Base-by-base conservation (phyloP, 345 rosid species). In the Carallia pectinifolia region DNA sequence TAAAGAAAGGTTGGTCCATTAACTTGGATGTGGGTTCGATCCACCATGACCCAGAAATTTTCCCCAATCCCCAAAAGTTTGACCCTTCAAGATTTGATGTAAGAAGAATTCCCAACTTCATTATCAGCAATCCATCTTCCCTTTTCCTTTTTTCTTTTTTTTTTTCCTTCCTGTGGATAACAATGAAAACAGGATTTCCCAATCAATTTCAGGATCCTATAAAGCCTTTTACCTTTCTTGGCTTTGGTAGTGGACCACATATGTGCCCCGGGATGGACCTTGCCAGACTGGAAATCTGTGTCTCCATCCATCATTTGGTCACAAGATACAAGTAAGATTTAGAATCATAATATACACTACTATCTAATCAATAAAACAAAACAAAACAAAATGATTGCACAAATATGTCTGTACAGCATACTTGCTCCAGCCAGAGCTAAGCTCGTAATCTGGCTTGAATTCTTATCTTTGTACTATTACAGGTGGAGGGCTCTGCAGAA, bases 261-360 rank as follows among this genome's bases (percentile, higher is more conserved):
- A 89, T 86, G 93, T 85, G 93, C 75, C 89, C 89, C 0, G 88
- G 93, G 70, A 82, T 86, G 65, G 85, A 86, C 75, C 81, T 89
- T 68, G 93, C 93, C 50, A 89, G 84, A 75, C 66, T 89, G 58
- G 93, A 86, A 74, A 85, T 85, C 74, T 85, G 76, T 37, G 71
- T 89, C 69, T 86, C 86, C 83, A 70, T 86, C 71, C 90, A 89
- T 71, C 88, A 85, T 78, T 77, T 89, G 23, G 81, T 80, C 75
- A 82, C 82, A 82, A 85, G 70, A 82, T 83, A 79, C 87, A 83
- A 85, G 90, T 89, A 81, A 74, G 88, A 60, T 31, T 30, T 10
- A 44, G 50, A 44, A 44, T 44, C 17, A 12, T 10, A 12, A 2
- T 2, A 12, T 44, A 44, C 23, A 23, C 50, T 44, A 56, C 31